Base-by-base conservation (phyloP, 2,329 filamentous ascomycete species). In the Fusarium sp. region DNA sequence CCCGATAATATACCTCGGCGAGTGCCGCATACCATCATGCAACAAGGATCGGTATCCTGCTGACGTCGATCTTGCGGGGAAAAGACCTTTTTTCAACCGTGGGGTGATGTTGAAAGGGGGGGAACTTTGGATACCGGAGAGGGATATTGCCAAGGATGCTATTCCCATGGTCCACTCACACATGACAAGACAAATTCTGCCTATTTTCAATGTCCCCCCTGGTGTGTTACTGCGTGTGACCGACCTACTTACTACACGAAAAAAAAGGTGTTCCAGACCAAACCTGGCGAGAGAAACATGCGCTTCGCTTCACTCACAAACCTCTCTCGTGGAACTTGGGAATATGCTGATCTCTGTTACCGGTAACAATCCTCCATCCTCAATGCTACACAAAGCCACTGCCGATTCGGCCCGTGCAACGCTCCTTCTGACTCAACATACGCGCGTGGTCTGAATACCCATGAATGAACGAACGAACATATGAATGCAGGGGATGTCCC, bases 51-150 rank as follows among this genome's bases (percentile, higher is more conserved):
- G 22, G 42, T 46, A 46, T 12, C 16, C 64, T 29, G 12, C 38
- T 62, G 64, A 64, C 40, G 59, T 35, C 46, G 70, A 72, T 68
- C 64, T 66, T 68, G 70, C 64, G 70, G 67, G 67, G 67, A 33
- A 59, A 33, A 33, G 31, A 20, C 22, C 29, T 29, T 20, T 51
- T 29, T 20, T 10, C 14, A 51, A 51, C 27, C 46, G 46, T 51
- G 46, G 46, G 6, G 46, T 51, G 46, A 51, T 51, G 24, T 16
- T 16, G 5, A 17, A 31, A 51, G 31, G 24, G 24, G 27, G 46
- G 46, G 46, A 8, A 31, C 46, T 31, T 51, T 51, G 46, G 46
- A 17, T 51, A 16, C 44, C 44, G 44, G 17, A 51, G 3, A 29
- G 16, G 17, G 31, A 31, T 51, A 51, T 51, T 5, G 46, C 46